Conservation (phyloP, 495 filamentous ascomycete species). For the Aspergillus sparsus region DNA sequence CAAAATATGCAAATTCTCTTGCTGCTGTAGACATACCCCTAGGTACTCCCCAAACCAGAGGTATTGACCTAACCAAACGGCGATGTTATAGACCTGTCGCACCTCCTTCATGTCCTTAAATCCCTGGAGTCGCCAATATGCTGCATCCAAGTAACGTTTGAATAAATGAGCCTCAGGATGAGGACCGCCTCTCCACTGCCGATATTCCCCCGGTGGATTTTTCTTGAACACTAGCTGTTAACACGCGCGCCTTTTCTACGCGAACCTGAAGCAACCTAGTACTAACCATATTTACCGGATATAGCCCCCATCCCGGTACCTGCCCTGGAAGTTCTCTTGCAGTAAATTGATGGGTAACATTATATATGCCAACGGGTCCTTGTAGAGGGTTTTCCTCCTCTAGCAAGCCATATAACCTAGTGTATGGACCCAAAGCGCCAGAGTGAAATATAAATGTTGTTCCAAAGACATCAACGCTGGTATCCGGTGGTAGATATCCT, state of each 20-base stretch:
- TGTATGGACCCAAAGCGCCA: background rate
- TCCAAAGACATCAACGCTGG: background rate
- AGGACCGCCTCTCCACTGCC: too few relatives aligned
- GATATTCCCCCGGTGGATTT: background rate
- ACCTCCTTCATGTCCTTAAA: background rate
- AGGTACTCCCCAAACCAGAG: conserved; percentile 6
- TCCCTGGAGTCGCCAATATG: background rate
- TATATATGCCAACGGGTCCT: background rate
- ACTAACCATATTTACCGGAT: background rate
- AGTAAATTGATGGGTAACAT: background rate
- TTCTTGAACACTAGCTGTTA: background rate
- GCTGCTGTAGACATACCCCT: background rate
- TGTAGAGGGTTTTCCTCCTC: background rate
- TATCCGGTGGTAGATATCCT: background rate
- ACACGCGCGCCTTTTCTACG: too few relatives aligned
- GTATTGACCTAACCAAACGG: conserved; percentile 1
- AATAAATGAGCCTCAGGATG: background rate
- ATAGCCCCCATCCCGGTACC: background rate
- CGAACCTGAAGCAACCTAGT: too few relatives aligned
- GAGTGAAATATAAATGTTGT: background rate
- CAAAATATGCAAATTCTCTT: background rate
- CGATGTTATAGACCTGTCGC: background rate
- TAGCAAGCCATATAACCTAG: background rate
- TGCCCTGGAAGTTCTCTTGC: background rate
- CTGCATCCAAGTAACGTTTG: background rate